Evolutionary conservation across 176 grass and related monocot genomes (phyloP).

Genomic region (Oryza glaberrima): DNA sequence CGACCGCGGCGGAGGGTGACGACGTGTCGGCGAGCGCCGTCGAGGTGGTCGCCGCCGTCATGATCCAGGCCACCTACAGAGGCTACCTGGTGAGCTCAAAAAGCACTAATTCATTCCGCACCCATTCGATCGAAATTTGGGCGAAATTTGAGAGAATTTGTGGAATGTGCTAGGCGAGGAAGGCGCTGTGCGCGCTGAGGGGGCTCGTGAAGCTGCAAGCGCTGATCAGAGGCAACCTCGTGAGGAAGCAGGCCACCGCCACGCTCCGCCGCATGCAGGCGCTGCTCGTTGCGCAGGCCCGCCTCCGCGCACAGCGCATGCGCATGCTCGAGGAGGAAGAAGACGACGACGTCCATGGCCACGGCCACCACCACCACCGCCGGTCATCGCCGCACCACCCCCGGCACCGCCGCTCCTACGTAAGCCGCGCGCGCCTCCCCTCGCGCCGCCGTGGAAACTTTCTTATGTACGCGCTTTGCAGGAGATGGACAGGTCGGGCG

Average conservation of each 20-base stretch:
- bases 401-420: constrained; percentile 61
- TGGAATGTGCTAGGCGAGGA: constrained; percentile 57
- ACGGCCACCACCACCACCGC: constrained; percentile 25
- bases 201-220: constrained; percentile 88
- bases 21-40: constrained; percentile 17
- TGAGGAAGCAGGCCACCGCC: constrained; percentile 68
- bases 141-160: neutral
- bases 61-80: constrained; percentile 88
- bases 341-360: constrained; percentile 1
- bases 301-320: constrained; percentile 62
- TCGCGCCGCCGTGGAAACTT: too few species aligned
- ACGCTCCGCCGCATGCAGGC: constrained; percentile 89
- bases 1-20: neutral
- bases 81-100: constrained; percentile 62
- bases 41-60: constrained; percentile 55
- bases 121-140: neutral
- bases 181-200: constrained; percentile 75
- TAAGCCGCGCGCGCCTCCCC: constrained; percentile 24
- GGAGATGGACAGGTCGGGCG: constrained; percentile 71
- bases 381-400: constrained; percentile 61
- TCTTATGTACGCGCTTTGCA: neutral
- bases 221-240: constrained; percentile 74
- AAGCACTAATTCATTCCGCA: too few species aligned
- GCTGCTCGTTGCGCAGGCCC: constrained; percentile 61
- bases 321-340: constrained; percentile 60